These are phyloP conservation scores for Fusarium gaditjirri DNA, from an alignment of 2,329 filamentous ascomycete species.

Conservation along the genomic window DNA sequence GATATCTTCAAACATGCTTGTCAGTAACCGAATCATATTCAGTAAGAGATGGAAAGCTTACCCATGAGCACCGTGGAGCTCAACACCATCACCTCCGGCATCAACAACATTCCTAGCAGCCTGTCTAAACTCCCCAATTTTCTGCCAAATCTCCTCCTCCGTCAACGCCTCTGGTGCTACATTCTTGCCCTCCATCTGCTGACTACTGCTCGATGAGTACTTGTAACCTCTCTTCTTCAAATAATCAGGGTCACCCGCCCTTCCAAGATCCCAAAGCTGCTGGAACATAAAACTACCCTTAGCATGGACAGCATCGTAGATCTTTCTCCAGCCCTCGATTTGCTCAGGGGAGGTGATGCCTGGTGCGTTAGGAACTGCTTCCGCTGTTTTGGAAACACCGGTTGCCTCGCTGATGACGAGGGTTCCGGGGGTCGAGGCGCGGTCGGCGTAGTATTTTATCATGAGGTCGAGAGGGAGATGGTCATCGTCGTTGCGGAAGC, in stretches of 20 bases:
- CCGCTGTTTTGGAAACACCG: constrained; percentile 49
- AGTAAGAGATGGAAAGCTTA: constrained; percentile 42
- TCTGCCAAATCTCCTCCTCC: constrained; percentile 70
- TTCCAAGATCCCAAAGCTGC: constrained; percentile 73
- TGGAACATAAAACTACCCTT: constrained; percentile 70
- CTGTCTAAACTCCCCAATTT: constrained; percentile 69
- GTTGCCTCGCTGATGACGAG: constrained; percentile 60
- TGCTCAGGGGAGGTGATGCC: constrained; percentile 69
- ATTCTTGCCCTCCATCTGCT: constrained; percentile 40
- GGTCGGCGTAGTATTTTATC: constrained; percentile 58
- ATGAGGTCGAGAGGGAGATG: constrained; percentile 42
- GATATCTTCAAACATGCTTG: constrained; percentile 44
- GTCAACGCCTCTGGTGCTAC: constrained; percentile 56
- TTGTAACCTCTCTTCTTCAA: constrained; percentile 41
- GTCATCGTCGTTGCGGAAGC: constrained; percentile 59
- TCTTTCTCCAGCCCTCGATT: constrained; percentile 67
- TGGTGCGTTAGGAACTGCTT: constrained; percentile 55
- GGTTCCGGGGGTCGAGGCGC: constrained; percentile 54
- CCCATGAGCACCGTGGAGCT: constrained; percentile 67
- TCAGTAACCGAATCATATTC: no score
- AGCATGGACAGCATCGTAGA: constrained; percentile 71
- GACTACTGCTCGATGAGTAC: constrained; percentile 41
- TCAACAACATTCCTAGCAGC: constrained; percentile 67
- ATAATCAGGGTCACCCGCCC: constrained; percentile 49
- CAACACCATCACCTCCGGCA: constrained; percentile 76